Base-by-base conservation (phyloP, 179 eudicot genomes). In the Corrigiola litoralis region DNA sequence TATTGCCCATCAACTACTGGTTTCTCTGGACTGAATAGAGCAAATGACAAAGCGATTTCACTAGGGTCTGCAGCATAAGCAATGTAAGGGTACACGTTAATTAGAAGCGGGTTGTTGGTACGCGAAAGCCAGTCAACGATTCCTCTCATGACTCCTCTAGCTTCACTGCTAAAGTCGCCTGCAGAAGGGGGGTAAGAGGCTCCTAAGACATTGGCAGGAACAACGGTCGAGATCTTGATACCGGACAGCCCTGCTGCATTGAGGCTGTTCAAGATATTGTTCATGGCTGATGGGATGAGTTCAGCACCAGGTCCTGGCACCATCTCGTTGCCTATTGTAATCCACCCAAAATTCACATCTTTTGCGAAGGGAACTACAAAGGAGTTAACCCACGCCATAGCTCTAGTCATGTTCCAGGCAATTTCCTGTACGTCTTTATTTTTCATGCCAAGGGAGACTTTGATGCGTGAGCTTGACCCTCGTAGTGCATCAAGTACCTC, bases 311-410 rank as follows among this genome's bases (percentile, higher is more conserved):
- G 52, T 0, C 64, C 44, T 0, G 83, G 79, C 40, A 63, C 75
- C 21, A 79, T 72, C 55, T 81, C 85, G 21, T 81, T 76, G 29
- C 85, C 83, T 8, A 81, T 63, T 0, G 78, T 48, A 14, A 81
- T 73, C 69, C 75, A 81, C 0, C 61, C 58, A 10, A 79, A 65
- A 2, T 33, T 44, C 4, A 81, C 76, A 1, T 14, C 65, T 0
- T 68, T 65, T 6, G 42, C 38, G 34, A 28, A 75, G 28, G 75
- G 74, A 14, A 28, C 41, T 0, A 81, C 66, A 31, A 78, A 78
- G 3, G 0, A 46, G 13, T 51, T 59, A n/a, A 81, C 84, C 89
- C 89, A 85, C 5, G 27, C 8, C 20, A 5, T 4, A 1, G 87
- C 85, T 2, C 50, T 14, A 5, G 46, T 46, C 1, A 23, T 13